Conservation (phyloP, 345 rosid species). For the Aquilaria malaccensis region DNA sequence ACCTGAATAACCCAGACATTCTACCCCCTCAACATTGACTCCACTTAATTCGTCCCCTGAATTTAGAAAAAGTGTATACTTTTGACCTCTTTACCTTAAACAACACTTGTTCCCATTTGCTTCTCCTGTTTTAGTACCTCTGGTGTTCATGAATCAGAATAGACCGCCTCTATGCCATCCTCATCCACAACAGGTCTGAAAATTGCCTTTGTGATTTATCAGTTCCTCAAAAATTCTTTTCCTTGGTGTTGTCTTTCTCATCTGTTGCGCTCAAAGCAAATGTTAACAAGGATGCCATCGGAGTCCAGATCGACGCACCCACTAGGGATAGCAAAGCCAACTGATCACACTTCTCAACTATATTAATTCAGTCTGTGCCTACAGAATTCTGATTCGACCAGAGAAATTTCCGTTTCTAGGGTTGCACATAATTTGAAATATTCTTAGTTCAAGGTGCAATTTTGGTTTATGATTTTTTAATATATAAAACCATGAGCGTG, state of each 20-base stretch:
- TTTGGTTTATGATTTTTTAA: background rate
- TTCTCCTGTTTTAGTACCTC: no score
- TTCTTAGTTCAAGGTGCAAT: background rate
- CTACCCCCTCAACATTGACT: no score
- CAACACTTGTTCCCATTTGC: no score
- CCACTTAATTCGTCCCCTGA: no score
- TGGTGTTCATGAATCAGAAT: no score
- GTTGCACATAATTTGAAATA: background rate
- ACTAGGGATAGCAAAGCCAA: constrained; percentile 95
- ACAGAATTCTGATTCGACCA: background rate
- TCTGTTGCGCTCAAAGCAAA: constrained; percentile 27
- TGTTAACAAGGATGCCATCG: constrained; percentile 72
- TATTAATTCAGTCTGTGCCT: constrained; percentile 64
- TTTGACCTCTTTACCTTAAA: no score
- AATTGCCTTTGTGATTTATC: background rate
- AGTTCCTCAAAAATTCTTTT: background rate
- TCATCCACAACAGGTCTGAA: constrained; percentile 71
- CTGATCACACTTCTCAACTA: constrained; percentile 69
- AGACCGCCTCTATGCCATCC: constrained; percentile 9
- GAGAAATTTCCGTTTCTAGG: background rate
- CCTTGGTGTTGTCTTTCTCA: background rate
- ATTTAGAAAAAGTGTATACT: no score
- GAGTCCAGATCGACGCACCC: constrained; percentile 87
- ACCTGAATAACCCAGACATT: no score
- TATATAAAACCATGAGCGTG: background rate